Base-by-base conservation (phyloP, 805 yeast species). In the Suhomyces emberorum region DNA sequence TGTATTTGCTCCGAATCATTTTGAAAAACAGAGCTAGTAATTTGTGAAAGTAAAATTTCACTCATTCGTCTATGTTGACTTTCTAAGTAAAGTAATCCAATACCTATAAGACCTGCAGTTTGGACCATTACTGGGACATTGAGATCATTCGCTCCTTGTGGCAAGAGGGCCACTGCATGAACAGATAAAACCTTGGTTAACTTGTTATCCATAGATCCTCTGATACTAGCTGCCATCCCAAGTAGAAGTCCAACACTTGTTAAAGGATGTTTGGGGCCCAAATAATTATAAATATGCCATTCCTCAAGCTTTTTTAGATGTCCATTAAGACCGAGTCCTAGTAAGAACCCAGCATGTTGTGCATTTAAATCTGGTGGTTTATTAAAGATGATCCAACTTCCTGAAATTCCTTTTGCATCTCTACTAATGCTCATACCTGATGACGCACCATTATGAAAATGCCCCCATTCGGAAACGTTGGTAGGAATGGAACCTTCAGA, bases 261-360 rank as follows among this genome's bases (percentile, higher is more conserved):
- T 27, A 74, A 74, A 3, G 83, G 76, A 50, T 86, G 88, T 46
- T 93, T 89, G 0, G 96, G 95, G 0, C 96, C 95, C 35, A 93
- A 63, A 47, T 88, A 88, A 52, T 91, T 89, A 57, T 88, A 93
- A 20, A 91, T 84, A 54, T 89, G 96, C 97, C 98, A 93, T 57
- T 93, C 96, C 51, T 91, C 98, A 17, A 93, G 62, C 28, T 72
- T 70, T 38, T 75, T 79, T 49, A 93, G 62, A 54, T 89, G 96
- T 0, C 98, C 98, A 59, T 87, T 87, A 20, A 93, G 63, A 0
- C 99, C 99, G 17, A 93, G 65, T 0, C 97, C 98, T 14, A 88
- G 61, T n/a, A 93, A 60, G 48, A 93, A 88, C 0, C 99, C 99
- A 15, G 96, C 97, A 65, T 89, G 96, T 43, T 86, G 89, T 0